Evolutionary conservation across 2,329 filamentous ascomycete species (phyloP).

Genomic region (Penicillium oxalicum): DNA sequence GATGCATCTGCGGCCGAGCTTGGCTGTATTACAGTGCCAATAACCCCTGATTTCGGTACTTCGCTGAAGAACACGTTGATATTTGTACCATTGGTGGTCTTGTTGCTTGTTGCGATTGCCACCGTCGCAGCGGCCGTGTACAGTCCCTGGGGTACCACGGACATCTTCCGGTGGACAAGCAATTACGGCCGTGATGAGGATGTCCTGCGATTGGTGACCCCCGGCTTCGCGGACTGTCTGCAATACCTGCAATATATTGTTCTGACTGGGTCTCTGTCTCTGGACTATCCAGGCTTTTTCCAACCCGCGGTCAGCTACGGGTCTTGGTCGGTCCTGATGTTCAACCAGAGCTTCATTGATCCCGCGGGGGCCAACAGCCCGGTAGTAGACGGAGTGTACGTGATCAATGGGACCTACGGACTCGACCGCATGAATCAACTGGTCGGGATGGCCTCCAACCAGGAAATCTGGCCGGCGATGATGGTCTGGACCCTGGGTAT

Average conservation of each 20-base stretch:
- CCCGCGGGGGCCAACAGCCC: conserved; percentile 59
- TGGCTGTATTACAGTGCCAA: conserved; percentile 72
- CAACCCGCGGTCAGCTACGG: conserved; percentile 84
- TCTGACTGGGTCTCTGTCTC: conserved; percentile 75
- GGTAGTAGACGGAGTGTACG: conserved; percentile 80
- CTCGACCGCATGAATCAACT: conserved; percentile 73
- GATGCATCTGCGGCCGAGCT: conserved; percentile 58
- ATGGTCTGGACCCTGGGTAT: conserved; percentile 83
- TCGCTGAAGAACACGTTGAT: conserved; percentile 62
- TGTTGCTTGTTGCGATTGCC: conserved; percentile 73
- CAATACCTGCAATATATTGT: conserved; percentile 94
- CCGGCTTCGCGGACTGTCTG: conserved; percentile 91
- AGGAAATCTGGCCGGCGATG: conserved; percentile 91
- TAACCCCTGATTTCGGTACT: conserved; percentile 75
- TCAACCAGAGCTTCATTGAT: conserved; percentile 83
- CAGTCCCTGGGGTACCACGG: conserved; percentile 87
- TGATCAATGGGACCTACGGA: conserved; percentile 70
- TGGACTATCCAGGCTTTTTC: conserved; percentile 90
- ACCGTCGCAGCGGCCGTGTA: conserved; percentile 79
- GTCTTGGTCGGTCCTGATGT: conserved; percentile 85
- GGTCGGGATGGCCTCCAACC: conserved; percentile 67
- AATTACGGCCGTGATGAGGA: conserved; percentile 95
- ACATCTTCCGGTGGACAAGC: conserved; percentile 93
- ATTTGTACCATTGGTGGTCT: conserved; percentile 70
- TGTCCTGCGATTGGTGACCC: conserved; percentile 82